A percentile compares a stretch with the other conserved stretches of the same genome.
Conservation (phyloP, 495 filamentous ascomycete species). For the Hypoxylon fuscum region DNA sequence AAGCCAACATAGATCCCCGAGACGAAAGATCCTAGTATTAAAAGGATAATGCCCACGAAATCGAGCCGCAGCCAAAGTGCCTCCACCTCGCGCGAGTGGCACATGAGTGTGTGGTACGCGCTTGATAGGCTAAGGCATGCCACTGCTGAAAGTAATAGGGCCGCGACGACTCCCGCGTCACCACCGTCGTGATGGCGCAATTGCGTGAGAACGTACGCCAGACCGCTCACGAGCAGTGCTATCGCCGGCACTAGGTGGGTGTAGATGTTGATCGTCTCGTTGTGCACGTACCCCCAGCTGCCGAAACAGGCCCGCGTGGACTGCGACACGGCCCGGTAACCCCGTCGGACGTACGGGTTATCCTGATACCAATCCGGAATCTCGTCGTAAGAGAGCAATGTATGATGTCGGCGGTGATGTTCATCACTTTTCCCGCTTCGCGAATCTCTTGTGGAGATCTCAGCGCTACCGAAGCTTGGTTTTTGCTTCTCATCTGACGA, state of each 20-base stretch:
- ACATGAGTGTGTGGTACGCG: conserved; percentile 61
- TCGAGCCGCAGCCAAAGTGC: conserved; percentile 57
- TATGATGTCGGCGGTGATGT: conserved; percentile 39
- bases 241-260: conserved; percentile 69
- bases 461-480: conserved; percentile 3
- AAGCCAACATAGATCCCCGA: conserved; percentile 63
- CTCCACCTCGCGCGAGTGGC: conserved; percentile 54
- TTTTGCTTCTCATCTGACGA: conserved; percentile 20
- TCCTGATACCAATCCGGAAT: conserved; percentile 76
- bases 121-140: conserved; percentile 54
- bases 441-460: conserved; percentile 31
- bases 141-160: conserved; percentile 52
- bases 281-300: conserved; percentile 79
- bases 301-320: conserved; percentile 71
- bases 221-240: conserved; percentile 34
- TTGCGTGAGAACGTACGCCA: conserved; percentile 28
- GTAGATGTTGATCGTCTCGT: conserved; percentile 86
- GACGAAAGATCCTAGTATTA: conserved; percentile 58
- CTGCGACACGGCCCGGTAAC: conserved; percentile 74
- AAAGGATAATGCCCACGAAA: conserved; percentile 57
- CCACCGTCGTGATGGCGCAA: conserved; percentile 46
- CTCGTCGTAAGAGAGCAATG: conserved; percentile 59
- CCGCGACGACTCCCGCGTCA: conserved; percentile 49
- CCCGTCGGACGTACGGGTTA: conserved; percentile 76
- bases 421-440: conserved; percentile 35